Conservation (phyloP, 768 basidiomycete species). For the Lactifluus pinguis region DNA sequence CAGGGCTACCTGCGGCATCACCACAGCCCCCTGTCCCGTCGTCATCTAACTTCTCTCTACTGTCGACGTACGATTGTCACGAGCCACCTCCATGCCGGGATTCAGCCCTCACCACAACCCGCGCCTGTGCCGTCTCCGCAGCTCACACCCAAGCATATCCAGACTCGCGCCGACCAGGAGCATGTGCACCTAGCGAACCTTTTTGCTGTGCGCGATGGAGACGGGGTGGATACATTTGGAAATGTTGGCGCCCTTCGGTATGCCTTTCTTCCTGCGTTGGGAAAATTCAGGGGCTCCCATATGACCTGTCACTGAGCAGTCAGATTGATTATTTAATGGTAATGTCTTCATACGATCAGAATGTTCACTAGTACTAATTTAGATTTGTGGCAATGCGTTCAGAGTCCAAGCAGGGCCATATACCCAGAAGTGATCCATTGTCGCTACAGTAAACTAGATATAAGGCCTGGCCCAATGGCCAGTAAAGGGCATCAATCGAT, state of each 20-base stretch:
- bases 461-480: no score
- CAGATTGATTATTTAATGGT: no score
- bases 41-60: conserved; percentile 51
- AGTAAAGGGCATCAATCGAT: no score
- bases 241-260: conserved; percentile 72
- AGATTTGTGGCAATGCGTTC: no score
- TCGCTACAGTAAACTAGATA: no score
- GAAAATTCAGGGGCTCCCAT: no score
- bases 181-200: conserved; percentile 68
- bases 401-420: no score
- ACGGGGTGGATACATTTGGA: conserved; percentile 93
- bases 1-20: conserved; percentile 27
- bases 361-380: no score
- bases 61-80: conserved; percentile 49
- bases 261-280: conserved; percentile 24
- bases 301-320: no score
- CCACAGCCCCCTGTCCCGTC: conserved; percentile 25
- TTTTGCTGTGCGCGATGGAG: conserved; percentile 77
- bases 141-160: conserved; percentile 18
- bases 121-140: conserved; percentile 16
- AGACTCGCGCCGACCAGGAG: conserved; percentile 53
- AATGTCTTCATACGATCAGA: no score
- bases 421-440: no score
- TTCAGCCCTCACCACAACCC: conserved; percentile 31
- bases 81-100: conserved; percentile 33